Conservation (phyloP, 176 grass and related monocot genomes). For the Hsuehochloa calcarea region DNA sequence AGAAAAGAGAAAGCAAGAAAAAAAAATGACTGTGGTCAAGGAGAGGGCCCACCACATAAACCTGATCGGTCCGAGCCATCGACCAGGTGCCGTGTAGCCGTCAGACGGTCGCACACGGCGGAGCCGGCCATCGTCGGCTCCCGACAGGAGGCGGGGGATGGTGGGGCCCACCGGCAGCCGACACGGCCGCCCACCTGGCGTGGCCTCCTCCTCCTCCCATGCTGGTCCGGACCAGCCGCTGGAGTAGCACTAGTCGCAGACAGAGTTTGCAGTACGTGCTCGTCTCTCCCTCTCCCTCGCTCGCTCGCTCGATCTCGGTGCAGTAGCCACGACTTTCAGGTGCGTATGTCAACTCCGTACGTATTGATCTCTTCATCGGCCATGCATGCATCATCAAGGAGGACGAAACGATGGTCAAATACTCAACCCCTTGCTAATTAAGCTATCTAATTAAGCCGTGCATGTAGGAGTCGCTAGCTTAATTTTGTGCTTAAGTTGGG, state of each 20-base stretch:
- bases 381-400: background rate
- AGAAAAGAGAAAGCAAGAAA: no score
- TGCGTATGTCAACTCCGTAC: background rate
- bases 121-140: background rate
- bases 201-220: background rate
- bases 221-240: background rate
- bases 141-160: background rate
- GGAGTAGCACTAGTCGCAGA: background rate
- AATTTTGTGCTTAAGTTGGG: no score
- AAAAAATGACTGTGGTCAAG: no score
- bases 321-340: background rate
- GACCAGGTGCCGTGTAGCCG: no score
- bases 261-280: background rate
- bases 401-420: background rate
- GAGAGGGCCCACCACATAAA: no score
- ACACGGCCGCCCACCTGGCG: background rate
- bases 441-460: no score
- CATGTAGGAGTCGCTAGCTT: no score
- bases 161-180: background rate
- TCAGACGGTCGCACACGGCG: background rate
- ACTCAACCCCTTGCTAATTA: background rate
- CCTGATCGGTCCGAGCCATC: no score
- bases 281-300: no score
- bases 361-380: background rate
- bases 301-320: no score